Conservation (phyloP, 116 monocot genomes). For the Cymodocea nodosa region DNA sequence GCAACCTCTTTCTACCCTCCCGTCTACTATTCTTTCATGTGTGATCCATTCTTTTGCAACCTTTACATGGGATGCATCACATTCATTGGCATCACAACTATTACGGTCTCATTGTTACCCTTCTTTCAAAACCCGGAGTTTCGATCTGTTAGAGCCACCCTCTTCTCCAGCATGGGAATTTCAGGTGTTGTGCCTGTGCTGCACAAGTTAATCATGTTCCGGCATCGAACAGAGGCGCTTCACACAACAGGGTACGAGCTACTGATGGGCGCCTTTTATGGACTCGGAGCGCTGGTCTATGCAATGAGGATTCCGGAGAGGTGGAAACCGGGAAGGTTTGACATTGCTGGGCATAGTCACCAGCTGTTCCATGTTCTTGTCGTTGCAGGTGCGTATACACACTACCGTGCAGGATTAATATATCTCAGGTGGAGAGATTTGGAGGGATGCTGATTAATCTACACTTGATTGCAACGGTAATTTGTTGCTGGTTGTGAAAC, state of each 20-base stretch:
- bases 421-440: constrained; percentile 92
- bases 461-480: background rate
- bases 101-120: constrained; percentile 48
- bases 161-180: constrained; percentile 86
- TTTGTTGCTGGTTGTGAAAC: too few relatives aligned
- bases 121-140: constrained; percentile 72
- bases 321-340: constrained; percentile 89
- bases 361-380: constrained; percentile 94
- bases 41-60: constrained; percentile 74
- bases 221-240: constrained; percentile 55
- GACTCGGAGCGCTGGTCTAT: constrained; percentile 77
- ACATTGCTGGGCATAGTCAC: constrained; percentile 91
- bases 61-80: constrained; percentile 77
- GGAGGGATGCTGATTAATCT: constrained; percentile 45
- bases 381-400: constrained; percentile 75
- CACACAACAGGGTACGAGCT: constrained; percentile 75
- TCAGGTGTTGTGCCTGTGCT: constrained; percentile 81
- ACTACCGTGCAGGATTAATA: constrained; percentile 67
- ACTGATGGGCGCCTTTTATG: constrained; percentile 78
- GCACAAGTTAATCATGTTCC: constrained; percentile 64
- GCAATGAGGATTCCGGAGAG: constrained; percentile 78
- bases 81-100: constrained; percentile 54
- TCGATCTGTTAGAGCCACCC: constrained; percentile 44
- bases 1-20: constrained; percentile 89
- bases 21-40: constrained; percentile 98